A percentile compares a stretch with the other conserved stretches of the same genome.
phyloP scores from a whole-genome alignment of 805 yeast species.

The Candida sanyiensis region DNA sequence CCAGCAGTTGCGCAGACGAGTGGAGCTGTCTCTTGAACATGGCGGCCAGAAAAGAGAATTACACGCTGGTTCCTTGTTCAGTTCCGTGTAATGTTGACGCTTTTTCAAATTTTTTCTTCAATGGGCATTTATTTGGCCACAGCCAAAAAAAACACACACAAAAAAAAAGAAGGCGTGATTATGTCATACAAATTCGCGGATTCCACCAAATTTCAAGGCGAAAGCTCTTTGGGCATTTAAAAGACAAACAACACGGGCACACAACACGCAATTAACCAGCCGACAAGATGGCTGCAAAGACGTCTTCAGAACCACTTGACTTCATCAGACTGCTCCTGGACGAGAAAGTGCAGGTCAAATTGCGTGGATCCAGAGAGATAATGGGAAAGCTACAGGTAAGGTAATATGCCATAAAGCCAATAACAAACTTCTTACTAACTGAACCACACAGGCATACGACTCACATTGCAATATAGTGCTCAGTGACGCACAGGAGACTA shows the following conservation, averaged over 20 bases:
- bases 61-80: background rate
- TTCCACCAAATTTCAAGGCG: no score
- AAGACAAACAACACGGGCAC: background rate
- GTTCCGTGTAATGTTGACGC: background rate
- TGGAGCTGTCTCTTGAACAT: conserved; percentile 17
- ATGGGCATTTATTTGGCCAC: no score
- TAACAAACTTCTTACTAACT: background rate
- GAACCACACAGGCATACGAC: conserved; percentile 61
- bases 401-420: conserved; percentile 4
- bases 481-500: conserved; percentile 86
- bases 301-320: conserved; percentile 71
- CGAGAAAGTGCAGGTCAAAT: conserved; percentile 79
- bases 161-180: background rate
- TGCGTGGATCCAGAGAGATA: conserved; percentile 91
- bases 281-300: conserved; percentile 1
- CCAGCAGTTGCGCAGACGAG: conserved; percentile 11
- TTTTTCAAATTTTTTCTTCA: conserved; percentile 8
- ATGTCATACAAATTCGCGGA: background rate
- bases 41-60: background rate
- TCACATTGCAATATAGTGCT: conserved; percentile 94
- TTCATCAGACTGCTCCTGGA: conserved; percentile 80
- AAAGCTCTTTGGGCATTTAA: no score
- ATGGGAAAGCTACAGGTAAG: conserved; percentile 79
- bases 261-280: background rate
- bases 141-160: no score